Percentiles rank a stretch among this genome's conserved stretches.
Evolutionary conservation across 257 asterid species (phyloP).

Genomic region (Przewalskia tangutica): DNA sequence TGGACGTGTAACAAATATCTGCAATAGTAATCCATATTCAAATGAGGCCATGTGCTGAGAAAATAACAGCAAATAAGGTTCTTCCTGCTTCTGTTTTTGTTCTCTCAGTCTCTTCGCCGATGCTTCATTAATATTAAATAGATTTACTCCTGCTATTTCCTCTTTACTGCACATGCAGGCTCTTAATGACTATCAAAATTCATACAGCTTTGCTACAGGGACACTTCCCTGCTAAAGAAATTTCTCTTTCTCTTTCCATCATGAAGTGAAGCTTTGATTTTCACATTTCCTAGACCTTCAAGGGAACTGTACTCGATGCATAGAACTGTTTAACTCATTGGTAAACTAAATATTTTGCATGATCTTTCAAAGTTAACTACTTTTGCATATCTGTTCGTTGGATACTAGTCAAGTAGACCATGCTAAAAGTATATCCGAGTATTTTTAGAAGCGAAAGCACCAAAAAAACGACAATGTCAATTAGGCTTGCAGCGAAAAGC

Average conservation of each 20-base stretch:
- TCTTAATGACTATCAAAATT: not conserved
- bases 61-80: not conserved
- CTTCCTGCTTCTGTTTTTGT: not conserved
- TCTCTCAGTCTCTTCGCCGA: not conserved
- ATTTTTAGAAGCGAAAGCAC: not conserved
- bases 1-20: conserved; percentile 80
- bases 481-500: not conserved
- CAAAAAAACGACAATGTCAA: not conserved
- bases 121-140: not conserved
- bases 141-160: not conserved
- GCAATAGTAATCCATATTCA: conserved; percentile 16
- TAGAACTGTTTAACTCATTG: not conserved
- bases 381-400: not conserved
- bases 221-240: not conserved
- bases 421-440: not conserved
- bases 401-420: not conserved
- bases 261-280: not conserved
- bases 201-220: not conserved
- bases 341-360: not conserved
- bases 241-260: not conserved
- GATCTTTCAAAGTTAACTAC: not conserved
- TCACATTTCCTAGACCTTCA: not conserved
- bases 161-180: not conserved
- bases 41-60: conserved; percentile 1
- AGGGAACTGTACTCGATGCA: not conserved